Percentiles rank a stretch among this genome's conserved stretches.
Conservation (phyloP, 805 yeast genomes). For the Grigorovia yakushimaensis region DNA sequence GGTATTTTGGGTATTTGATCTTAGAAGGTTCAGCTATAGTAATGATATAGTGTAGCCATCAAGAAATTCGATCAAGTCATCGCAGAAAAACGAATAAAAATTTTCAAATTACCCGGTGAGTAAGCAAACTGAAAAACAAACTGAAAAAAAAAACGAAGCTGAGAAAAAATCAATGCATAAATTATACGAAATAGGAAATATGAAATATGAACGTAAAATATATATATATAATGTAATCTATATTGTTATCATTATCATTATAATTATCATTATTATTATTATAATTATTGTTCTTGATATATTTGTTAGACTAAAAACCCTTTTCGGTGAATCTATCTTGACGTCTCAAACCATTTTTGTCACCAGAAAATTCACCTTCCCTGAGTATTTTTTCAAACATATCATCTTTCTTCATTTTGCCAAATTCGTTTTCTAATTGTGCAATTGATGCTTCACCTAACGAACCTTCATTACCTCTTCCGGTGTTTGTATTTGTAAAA, state of each 20-base stretch:
- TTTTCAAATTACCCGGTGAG: no score
- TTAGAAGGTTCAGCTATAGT: no score
- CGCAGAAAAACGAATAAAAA: not conserved
- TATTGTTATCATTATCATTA: no score
- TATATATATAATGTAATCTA: no score
- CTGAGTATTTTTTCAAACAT: conserved; percentile 35
- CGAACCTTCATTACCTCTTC: conserved; percentile 62
- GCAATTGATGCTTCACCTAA: conserved; percentile 61
- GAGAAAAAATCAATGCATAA: not conserved
- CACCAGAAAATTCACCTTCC: conserved; percentile 44
- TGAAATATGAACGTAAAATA: no score
- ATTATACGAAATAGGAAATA: not conserved
- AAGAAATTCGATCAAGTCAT: no score
- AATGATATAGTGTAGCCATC: no score
- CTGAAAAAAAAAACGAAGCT: not conserved
- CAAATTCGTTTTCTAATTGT: conserved; percentile 61
- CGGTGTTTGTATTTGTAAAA: conserved; percentile 43
- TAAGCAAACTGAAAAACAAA: no score
- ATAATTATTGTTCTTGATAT: no score
- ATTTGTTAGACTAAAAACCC: no score
- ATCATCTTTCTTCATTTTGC: conserved; percentile 36
- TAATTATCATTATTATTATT: no score
- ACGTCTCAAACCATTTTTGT: not conserved
- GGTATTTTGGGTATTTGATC: no score
- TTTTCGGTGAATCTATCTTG: not conserved